Base-by-base conservation (phyloP, 805 yeast species). In the Ogataea pini region DNA sequence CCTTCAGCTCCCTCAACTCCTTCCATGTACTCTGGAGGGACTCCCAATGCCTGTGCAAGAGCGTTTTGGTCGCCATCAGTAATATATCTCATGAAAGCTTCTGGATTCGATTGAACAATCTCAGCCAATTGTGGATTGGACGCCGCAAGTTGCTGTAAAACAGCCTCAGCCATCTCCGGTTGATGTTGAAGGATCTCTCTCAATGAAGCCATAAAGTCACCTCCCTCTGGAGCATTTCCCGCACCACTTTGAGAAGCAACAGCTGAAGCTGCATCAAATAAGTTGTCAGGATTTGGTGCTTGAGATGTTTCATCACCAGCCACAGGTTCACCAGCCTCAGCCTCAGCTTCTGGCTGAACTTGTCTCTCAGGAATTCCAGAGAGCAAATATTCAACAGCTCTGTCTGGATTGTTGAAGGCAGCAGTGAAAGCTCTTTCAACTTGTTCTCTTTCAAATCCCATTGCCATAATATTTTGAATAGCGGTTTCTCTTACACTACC, bases 331-430 rank as follows among this genome's bases (percentile, higher is more conserved):
- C 58, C 62, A 9, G 58, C 45, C 14, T 42, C 51, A 10, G 56
- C 28, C 22, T 60, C n/a, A 13, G 39, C 42, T 22, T 40, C 55
- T 14, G 47, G 48, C 14, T 45, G 46, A 17, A 25, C 43, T 20
- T 34, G 48, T 44, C 56, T 65, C 60, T 85, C 92, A 18, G 97
- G 96, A 37, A 92, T 80, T 2, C 97, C 98, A 40, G 91, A 89
- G 55, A 94, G 72, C 43, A 94, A 75, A 66, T 92, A 91, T 66
- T 94, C 99, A 12, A 94, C 98, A 0, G 99, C 99, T 61, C 99
- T 83, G 65, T 92, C 98, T 17, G 99, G 98, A 69, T 94, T 91
- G 71, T 92, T 92, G 72, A 83, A 94, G 1, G 99, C 98, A 13
- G 96, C 96, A 59, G 95, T 82, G 65, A 94, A 72, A 0, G 99